phyloP scores from a whole-genome alignment of 805 yeast species.

The Schizosaccharomyces japonicus region DNA sequence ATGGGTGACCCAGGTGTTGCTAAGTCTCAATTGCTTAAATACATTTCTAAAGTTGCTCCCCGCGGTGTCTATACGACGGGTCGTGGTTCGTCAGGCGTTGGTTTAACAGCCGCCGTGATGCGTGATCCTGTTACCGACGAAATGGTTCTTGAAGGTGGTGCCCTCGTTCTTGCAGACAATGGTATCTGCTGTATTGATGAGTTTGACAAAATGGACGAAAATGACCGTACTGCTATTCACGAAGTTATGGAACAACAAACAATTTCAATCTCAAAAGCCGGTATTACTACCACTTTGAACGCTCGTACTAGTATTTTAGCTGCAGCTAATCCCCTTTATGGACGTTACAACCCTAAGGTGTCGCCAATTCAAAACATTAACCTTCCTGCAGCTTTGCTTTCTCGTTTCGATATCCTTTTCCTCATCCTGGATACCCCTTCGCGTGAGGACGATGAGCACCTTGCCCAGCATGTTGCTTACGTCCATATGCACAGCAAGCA shows the following conservation, averaged over 20 bases:
- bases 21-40: constrained; percentile 80
- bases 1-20: constrained; percentile 99
- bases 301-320: constrained; percentile 90
- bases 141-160: constrained; percentile 95
- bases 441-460: constrained; percentile 53
- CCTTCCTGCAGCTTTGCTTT: constrained; percentile 82
- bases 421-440: constrained; percentile 67
- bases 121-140: constrained; percentile 97
- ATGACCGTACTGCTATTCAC: constrained; percentile 90
- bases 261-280: constrained; percentile 89
- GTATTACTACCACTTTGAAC: constrained; percentile 83
- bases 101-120: constrained; percentile 96
- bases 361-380: constrained; percentile 91
- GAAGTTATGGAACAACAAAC: constrained; percentile 99
- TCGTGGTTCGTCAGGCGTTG: constrained; percentile 95
- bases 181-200: constrained; percentile 98
- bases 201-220: constrained; percentile 95
- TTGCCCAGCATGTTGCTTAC: constrained; percentile 83
- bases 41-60: constrained; percentile 80
- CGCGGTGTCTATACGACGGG: constrained; percentile 95
- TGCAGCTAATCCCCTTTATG: constrained; percentile 94
- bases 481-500: constrained; percentile 86
- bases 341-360: constrained; percentile 71
- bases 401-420: constrained; percentile 80
- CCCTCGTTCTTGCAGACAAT: constrained; percentile 83